Base-by-base conservation (phyloP, 352 stramenopile species). In the Thraustochytrium sp. region DNA sequence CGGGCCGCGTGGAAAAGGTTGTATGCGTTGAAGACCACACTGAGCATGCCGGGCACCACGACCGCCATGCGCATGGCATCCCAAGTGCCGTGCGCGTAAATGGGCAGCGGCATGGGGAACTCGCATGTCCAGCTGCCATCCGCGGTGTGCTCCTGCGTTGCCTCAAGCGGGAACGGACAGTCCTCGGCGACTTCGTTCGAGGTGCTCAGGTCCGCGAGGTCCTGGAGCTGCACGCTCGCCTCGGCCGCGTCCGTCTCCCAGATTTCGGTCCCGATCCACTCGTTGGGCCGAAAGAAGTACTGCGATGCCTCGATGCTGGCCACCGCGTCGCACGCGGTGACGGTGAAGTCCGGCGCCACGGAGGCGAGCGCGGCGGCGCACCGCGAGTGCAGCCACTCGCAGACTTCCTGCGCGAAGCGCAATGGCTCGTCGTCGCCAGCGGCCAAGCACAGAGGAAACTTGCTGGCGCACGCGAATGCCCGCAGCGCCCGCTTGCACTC, bases 211-310 rank as follows among this genome's bases (percentile, higher is more conserved):
- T 42, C 59, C 13, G 42, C 59, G 2, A 72, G 40, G 40, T 72
- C 59, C 23, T 44, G 34, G 34, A 5, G 0, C 9, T 29, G 8
- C 9, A 72, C 23, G 40, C 59, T 46, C 21, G 16, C 13, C 9
- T 21, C 21, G 36, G 36, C 21, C 36, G 59, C 16, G 21, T 21
- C 26, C 46, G 34, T n/a, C 26, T 72, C 26, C 59, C 59, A 72
- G 26, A 48, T 26, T 23, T 72, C 59, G 21, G 36, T 72, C 11
- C 36, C 59, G 3, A 72, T 38, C 59, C 59, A 72, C 21, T 72
- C 29, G 3, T 72, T 46, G 42, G 59, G 59, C 59, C 59, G 42
- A 26, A 72, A 72, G 26, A 72, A 72, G 59, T 72, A 72, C 40
- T 72, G 59, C 3, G 59, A 9, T 26, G 16, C 59, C 21, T 11